A percentile compares a stretch with the other conserved stretches of the same genome.
Conservation (phyloP, 2,329 filamentous ascomycete genomes). For the Fusarium lyarnte region DNA sequence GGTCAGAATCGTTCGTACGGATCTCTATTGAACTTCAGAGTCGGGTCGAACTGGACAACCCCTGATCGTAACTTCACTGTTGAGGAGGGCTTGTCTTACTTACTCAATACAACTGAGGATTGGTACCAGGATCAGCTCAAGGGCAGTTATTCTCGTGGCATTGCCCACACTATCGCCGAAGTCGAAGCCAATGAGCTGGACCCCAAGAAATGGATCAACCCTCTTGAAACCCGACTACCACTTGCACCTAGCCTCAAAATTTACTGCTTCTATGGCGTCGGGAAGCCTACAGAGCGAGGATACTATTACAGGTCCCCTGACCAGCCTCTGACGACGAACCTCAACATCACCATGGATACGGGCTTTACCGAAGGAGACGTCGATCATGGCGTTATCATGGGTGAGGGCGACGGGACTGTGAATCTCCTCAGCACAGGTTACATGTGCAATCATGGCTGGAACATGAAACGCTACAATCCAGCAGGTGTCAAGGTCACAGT, state of each 20-base stretch:
- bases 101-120: constrained; percentile 79
- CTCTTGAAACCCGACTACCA: constrained; percentile 87
- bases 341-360: constrained; percentile 81
- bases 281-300: constrained; percentile 89
- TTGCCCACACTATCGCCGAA: constrained; percentile 81
- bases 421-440: constrained; percentile 92
- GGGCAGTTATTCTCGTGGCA: constrained; percentile 84
- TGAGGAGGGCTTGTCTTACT: constrained; percentile 77
- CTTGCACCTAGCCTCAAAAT: constrained; percentile 90
- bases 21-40: constrained; percentile 84
- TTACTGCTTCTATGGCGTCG: constrained; percentile 96
- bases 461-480: constrained; percentile 92
- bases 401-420: constrained; percentile 95
- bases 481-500: constrained; percentile 82
- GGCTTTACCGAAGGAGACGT: constrained; percentile 66
- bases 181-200: constrained; percentile 85
- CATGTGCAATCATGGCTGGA: constrained; percentile 97
- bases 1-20: constrained; percentile 80
- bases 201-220: constrained; percentile 90
- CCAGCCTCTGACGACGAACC: constrained; percentile 68
- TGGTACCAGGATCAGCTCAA: constrained; percentile 85
- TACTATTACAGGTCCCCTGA: constrained; percentile 87
- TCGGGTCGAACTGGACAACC: constrained; percentile 69
- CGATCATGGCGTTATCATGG: constrained; percentile 93
- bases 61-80: constrained; percentile 83